phyloP scores from a whole-genome alignment of 345 rosid genomes.

The Eucalyptus marginata region DNA sequence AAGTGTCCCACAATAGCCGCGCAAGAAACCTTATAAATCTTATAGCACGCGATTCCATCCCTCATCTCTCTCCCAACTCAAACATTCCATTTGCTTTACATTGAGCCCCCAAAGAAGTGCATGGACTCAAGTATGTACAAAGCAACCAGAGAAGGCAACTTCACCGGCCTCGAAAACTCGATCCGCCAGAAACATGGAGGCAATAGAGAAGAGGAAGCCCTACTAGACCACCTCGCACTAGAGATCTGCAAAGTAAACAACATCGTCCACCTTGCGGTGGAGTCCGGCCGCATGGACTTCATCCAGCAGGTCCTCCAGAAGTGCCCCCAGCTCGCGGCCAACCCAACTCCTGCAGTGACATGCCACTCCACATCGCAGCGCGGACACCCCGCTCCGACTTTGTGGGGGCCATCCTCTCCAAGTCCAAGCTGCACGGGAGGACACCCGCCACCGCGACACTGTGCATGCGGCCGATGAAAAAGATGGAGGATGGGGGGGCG shows the following conservation, averaged over 20 bases:
- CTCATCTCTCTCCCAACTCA: background rate
- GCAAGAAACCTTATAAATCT: background rate
- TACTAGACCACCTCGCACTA: background rate
- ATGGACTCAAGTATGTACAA: background rate
- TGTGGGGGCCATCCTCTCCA: background rate
- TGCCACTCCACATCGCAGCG: background rate
- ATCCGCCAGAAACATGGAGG: background rate
- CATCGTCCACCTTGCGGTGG: background rate
- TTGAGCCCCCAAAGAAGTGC: background rate
- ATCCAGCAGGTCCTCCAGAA: background rate
- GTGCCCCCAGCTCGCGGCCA: background rate
- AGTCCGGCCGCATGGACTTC: background rate
- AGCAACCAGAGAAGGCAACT: background rate
- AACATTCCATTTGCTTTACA: background rate
- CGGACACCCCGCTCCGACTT: background rate
- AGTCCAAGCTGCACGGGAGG: background rate
- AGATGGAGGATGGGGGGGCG: background rate
- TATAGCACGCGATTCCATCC: no score
- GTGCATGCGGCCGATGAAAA: background rate
- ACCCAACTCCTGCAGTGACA: background rate
- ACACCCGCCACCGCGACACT: background rate
- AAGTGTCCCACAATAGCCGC: background rate
- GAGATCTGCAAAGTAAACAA: background rate
- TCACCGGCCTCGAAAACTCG: background rate
- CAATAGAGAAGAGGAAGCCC: background rate